A percentile compares a stretch with the other conserved stretches of the same genome.
Evolutionary conservation across 2,329 filamentous ascomycete genomes (phyloP).

Genomic region (Penicillium sp.): DNA sequence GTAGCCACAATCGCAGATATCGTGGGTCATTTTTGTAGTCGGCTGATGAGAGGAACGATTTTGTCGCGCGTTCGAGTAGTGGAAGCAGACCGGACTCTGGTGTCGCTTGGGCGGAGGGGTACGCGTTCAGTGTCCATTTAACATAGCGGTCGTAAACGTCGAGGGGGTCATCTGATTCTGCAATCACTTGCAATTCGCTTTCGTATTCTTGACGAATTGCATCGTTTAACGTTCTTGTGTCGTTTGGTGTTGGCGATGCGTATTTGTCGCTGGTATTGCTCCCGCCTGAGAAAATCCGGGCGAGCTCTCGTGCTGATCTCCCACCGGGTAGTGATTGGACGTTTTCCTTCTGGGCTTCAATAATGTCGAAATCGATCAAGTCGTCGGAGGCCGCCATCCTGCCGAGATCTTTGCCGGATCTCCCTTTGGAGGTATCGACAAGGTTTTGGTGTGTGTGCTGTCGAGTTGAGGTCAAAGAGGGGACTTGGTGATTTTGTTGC

Average conservation of each 20-base stretch:
- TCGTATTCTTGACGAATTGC: conserved; percentile 81
- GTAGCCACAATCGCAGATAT: conserved; percentile 90
- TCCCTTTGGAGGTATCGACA: conserved; percentile 3
- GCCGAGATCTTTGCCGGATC: conserved; percentile 49
- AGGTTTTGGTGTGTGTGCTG: background rate
- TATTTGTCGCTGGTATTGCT: conserved; percentile 50
- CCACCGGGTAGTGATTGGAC: conserved; percentile 89
- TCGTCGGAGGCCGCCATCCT: conserved; percentile 45
- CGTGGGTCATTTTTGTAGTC: conserved; percentile 95
- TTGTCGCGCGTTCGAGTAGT: conserved; percentile 89
- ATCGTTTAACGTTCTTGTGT: conserved; percentile 76
- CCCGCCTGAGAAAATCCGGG: conserved; percentile 63
- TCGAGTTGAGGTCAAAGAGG: conserved; percentile 3
- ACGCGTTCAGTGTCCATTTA: conserved; percentile 93
- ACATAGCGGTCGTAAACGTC: conserved; percentile 97
- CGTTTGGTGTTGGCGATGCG: conserved; percentile 65
- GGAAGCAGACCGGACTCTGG: conserved; percentile 85
- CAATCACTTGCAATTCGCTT: conserved; percentile 72
- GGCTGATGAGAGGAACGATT: conserved; percentile 76
- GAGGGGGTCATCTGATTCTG: conserved; percentile 90
- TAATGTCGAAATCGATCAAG: conserved; percentile 73
- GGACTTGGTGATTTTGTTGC: conserved; percentile 7
- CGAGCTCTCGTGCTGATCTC: conserved; percentile 85
- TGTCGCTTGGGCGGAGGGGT: conserved; percentile 90
- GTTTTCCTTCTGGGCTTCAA: conserved; percentile 97